Evolutionary conservation across 2,329 filamentous ascomycete species (phyloP), one percentile per base, ranked within the genome.

Genomic region (Xylariales sp.): DNA sequence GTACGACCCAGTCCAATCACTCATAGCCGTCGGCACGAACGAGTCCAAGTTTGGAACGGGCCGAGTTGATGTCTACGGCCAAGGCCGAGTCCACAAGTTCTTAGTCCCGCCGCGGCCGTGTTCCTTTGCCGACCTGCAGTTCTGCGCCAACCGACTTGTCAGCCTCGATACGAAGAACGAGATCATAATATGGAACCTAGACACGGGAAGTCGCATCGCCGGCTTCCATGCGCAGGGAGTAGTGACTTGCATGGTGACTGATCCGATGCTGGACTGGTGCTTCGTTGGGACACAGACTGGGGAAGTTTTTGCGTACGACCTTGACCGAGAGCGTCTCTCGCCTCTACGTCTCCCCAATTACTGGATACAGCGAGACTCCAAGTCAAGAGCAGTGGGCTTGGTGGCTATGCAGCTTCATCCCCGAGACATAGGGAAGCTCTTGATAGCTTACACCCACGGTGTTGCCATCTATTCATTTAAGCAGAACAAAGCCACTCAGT

Each of bases 381-480:
- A 76, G 42, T 78, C 82, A 8, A 74, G 81, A 36, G 65, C 66
- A 6, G 60, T 65, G 7, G 62, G 82, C 2, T 71, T 97, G 24
- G 76, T 96, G 14, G 84, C 84, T 12, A 69, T 98, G 56, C 80
- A 88, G 45, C 74, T 97, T 52, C 93, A 97, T 56, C 90, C 93
- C 2, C 78, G 89, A 53, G 93, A 98, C 59, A 87, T 97, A 50
- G 93, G 93, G 4, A 89, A 88, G 55, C 71, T 98, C 19, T 66
- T 98, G 43, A 86, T 98, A 44, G 90, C 85, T n/a, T 98, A 97
- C 61, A 80, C 80, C 0, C 80, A 91, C 51, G 93, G 93, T 11
- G 89, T 87, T 5, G 88, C 88, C 34, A 77, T 93, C 46, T 98
- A 94, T 64, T 94, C 88, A 3, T 94, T 98, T 72, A 97, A 98